Evolutionary conservation across 176 grass and related monocot genomes (phyloP).

Genomic region (Rhipidocladum racemiflorum): DNA sequence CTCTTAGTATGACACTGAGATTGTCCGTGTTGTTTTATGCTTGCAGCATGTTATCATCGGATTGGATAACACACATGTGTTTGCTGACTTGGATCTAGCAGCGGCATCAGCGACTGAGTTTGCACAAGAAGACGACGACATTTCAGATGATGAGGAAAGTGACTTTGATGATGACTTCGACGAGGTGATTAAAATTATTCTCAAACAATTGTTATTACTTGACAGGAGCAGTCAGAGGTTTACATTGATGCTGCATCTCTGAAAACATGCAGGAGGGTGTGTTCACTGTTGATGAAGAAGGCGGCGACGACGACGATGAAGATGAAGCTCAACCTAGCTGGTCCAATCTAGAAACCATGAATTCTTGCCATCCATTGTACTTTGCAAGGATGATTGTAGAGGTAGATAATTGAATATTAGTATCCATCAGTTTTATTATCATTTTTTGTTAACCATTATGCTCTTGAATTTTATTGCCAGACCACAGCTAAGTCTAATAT

Average conservation of each 20-base stretch:
- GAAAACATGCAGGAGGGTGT: constrained; percentile 50
- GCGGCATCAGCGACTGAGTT: constrained; percentile 36
- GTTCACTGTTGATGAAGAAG: constrained; percentile 47
- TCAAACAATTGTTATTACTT: background rate
- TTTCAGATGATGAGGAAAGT: constrained; percentile 48
- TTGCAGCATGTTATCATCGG: constrained; percentile 87
- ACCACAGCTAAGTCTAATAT: constrained; percentile 48
- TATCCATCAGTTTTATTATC: background rate
- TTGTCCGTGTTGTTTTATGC: background rate
- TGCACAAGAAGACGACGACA: constrained; percentile 42
- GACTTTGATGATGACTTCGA: constrained; percentile 62
- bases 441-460: background rate
- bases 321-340: constrained; percentile 50
- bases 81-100: constrained; percentile 58
- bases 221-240: background rate
- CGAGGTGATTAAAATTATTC: constrained; percentile 38
- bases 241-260: constrained; percentile 15
- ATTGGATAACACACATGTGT: constrained; percentile 74
- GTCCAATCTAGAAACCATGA: constrained; percentile 84
- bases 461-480: constrained; percentile 27
- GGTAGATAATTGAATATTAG: constrained; percentile 31
- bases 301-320: constrained; percentile 27
- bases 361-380: constrained; percentile 67
- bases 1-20: constrained; percentile 4
- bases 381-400: constrained; percentile 80